Percentiles rank a stretch among this genome's conserved stretches.
Conservation (phyloP, 225 moss, liverwort and hornwort genomes). For the Bryum argenteum region DNA sequence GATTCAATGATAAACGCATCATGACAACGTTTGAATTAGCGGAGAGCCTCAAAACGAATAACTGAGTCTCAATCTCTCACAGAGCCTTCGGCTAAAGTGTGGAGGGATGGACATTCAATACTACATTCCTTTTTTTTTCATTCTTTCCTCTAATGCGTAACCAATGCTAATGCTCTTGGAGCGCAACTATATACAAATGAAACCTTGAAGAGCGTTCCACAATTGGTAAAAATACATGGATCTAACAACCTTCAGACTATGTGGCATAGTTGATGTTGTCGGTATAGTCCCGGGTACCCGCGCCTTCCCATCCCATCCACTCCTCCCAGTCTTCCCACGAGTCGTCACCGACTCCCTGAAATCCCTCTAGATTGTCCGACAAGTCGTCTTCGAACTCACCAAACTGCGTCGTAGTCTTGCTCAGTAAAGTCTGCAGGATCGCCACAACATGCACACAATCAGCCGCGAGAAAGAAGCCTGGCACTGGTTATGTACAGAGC, state of each 20-base stretch:
- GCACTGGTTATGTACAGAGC: background rate
- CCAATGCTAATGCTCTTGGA: background rate
- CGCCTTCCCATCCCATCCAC: slow-evolving; percentile 79
- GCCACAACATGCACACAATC: background rate
- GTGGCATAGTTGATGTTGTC: slow-evolving; percentile 47
- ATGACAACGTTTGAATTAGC: background rate
- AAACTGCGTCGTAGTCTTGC: slow-evolving; percentile 20
- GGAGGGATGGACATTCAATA: slow-evolving; percentile 14
- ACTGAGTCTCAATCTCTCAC: slow-evolving; percentile 17
- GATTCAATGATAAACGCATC: background rate
- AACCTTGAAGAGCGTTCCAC: slow-evolving; percentile 9
- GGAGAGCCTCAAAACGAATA: slow-evolving; percentile 8
- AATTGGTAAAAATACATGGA: slow-evolving; percentile 8
- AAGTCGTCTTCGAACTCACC: slow-evolving; percentile 30
- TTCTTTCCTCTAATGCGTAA: background rate
- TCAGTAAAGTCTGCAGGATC: slow-evolving; percentile 32
- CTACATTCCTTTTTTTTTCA: background rate
- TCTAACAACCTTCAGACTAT: background rate
- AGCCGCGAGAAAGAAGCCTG: background rate
- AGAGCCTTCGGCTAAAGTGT: slow-evolving; percentile 30
- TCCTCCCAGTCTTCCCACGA: slow-evolving; percentile 71
- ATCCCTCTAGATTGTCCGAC: slow-evolving; percentile 49
- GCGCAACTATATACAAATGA: slow-evolving; percentile 22
- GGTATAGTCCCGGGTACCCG: slow-evolving; percentile 49
- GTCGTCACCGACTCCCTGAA: slow-evolving; percentile 44